Evolutionary conservation across 495 filamentous ascomycete genomes (phyloP), one percentile per base, ranked within the genome.

Genomic region (Lichina pygmaea): DNA sequence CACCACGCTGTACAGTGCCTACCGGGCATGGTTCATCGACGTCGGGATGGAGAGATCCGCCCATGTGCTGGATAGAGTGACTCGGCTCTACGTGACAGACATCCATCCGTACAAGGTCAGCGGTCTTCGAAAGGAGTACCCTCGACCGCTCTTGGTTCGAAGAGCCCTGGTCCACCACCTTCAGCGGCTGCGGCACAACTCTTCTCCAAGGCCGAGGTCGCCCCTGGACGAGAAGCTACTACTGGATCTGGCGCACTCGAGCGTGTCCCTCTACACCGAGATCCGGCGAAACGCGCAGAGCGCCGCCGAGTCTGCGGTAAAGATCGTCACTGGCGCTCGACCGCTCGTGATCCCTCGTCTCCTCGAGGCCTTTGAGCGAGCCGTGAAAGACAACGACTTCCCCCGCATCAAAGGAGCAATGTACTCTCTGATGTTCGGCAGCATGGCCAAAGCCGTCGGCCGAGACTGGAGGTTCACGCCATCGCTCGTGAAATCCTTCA

Each of bases 31-130:
- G 82, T 93, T 99, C 53, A 78, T 91, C 7, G 89, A 99, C 52
- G 84, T 95, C 41, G 91, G 91, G 15, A 91, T 93, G 48, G 89
- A 99, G 55, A 66, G 89, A 47, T 93, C 85, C 8, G 86, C 89
- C 6, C 91, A 93, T 56, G 81, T 89, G 8, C 62, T 99, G 32
- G 89, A 99, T 54, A 68, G 91, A 24, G 73, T 94, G 10, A 71
- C 74, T 7, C 70, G 82, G 41, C 70, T 99, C 9, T 75, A 92
- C 47, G 68, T 71, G 46, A 77, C 81, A 8, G 89, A 99, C 54
- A 80, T 81, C 37, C 72, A 78, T 33, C 79, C 85, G 0, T 99
- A 92, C 65, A 94, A 93, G 60, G 79, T 93, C 53, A 91, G 75
- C 53, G 89, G 89, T 2, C 60, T 92, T 38, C 73, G 86, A 32